These are phyloP conservation scores for Ustilago xerochloae DNA, from an alignment of 1,284 basidiomycete species.

Conservation along the genomic window DNA sequence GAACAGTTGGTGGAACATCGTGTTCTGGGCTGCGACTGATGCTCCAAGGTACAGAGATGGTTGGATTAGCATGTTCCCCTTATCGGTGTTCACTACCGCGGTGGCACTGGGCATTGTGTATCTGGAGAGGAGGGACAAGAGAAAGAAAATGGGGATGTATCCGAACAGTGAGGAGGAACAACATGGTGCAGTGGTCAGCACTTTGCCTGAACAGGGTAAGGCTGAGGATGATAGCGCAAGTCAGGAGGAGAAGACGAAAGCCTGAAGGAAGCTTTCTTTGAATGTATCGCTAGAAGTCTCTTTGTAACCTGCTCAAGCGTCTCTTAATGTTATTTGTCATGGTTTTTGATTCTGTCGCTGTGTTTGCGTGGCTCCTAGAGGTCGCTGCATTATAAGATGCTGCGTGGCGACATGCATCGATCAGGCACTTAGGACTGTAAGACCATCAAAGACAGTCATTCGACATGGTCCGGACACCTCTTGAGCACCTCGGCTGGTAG, in stretches of 20 bases:
- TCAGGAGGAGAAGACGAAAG: slow-evolving; percentile 15
- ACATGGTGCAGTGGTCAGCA: neutral
- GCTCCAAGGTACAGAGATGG: slow-evolving; percentile 57
- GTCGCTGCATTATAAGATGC: too few relatives aligned
- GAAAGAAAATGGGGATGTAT: neutral
- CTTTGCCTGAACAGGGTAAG: slow-evolving; percentile 1
- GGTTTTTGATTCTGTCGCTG: too few relatives aligned
- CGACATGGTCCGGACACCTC: too few relatives aligned
- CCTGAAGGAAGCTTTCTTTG: too few relatives aligned
- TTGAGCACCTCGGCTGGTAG: too few relatives aligned
- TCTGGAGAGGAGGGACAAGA: slow-evolving; percentile 32
- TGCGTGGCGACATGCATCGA: too few relatives aligned
- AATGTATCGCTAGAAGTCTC: too few relatives aligned
- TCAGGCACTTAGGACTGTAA: too few relatives aligned
- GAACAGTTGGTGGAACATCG: slow-evolving; percentile 60
- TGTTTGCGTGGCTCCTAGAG: too few relatives aligned
- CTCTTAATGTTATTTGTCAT: too few relatives aligned
- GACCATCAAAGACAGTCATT: too few relatives aligned
- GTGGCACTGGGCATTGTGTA: slow-evolving; percentile 39
- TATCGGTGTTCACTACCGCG: slow-evolving; percentile 29
- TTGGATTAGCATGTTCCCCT: slow-evolving; percentile 56
- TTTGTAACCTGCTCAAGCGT: too few relatives aligned
- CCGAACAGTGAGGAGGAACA: slow-evolving; percentile 1
- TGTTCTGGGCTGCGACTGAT: slow-evolving; percentile 55
- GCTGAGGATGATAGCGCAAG: slow-evolving; percentile 1